Evolutionary conservation across 2,329 filamentous ascomycete genomes (phyloP), one percentile per base, ranked within the genome.

Genomic region (Penicillium concentricum): DNA sequence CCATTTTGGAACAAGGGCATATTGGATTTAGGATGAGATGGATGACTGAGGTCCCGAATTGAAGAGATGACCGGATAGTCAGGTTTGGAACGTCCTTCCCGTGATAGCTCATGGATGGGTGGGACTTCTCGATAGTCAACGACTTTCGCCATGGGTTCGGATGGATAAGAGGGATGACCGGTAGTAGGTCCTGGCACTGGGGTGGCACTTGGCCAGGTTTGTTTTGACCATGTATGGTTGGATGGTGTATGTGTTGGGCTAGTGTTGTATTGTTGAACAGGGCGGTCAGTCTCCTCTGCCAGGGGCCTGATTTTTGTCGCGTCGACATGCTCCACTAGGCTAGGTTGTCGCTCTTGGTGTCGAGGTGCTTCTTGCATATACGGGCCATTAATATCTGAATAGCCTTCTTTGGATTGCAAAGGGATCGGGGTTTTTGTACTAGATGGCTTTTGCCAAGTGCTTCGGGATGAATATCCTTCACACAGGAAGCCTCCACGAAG

Each of bases 401-500:
- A 82, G 13, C 79, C 81, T 62, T 92, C 90, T 75, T 95, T 96
- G 20, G 91, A 92, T 75, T 95, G 90, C 48, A 96, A 82, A 58
- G 88, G 90, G 63, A 92, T 83, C 48, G 87, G 84, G 49, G 81
- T 77, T 65, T 87, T 84, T 64, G 89, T 86, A 69, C 78, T 86
- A 59, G 89, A 87, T 32, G 88, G 86, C 75, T 93, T 95, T 61
- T 88, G 85, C 87, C 90, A 94, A 50, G 85, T 82, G 41, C 87
- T 86, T 67, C 91, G 85, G 65, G 89, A 87, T 53, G 89, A 89
- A 75, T 99, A 99, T 50, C 94, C 94, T 65, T 91, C 89, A 73
- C 94, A 99, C 34, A 90, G 80, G 72, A 97, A 97, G 16, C 90
- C 91, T 43, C 94, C 93, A 59, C 91, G 89, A 54, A 89, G 82